Base-by-base conservation (phyloP, 148 eudicot genomes). In the Drosera capensis region DNA sequence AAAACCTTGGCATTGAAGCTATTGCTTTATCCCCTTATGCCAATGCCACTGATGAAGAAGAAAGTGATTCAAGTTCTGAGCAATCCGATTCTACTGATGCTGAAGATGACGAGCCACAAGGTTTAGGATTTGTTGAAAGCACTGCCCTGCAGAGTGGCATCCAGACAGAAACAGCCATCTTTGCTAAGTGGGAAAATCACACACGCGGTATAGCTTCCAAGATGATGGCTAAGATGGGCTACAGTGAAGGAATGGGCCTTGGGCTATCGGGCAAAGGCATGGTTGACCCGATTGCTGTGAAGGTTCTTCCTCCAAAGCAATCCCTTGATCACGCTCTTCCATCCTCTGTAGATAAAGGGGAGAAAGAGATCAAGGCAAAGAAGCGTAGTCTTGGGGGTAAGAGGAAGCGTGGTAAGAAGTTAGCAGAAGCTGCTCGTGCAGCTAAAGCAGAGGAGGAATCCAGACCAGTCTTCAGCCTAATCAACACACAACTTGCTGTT, bases 221-320 rank as follows among this genome's bases (percentile, higher is more conserved):
- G 61, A 83, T 88, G 86, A 88, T 88, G 96, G 94, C 92, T 16
- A 83, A 61, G 60, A 88, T 88, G 96, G 96, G 96, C 19, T 88
- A 74, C 44, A 77, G 86, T 40, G 96, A 88, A 62, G 96, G 96
- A 24, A 88, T 83, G 94, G 96, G 96, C 35, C 71, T 88, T 31
- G 96, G 96, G 14, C 60, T 56, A 41, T 58, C 77, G 11, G 94
- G 94, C 25, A 94, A 88, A 56, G 96, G 96, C 48, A 83, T 77
- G 49, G 46, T 88, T 41, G 56, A 88, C 43, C 94, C 96, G 18
- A 67, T 88, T 46, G 51, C 79, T 2, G 96, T 75, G 0, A 83
- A 68, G 63, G 86, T 71, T 35, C 86, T 88, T 45, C 86, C 90
- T 48, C 69, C 92, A 37, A 88, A 77, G 51, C 86, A 83, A 62